Base-by-base conservation (phyloP, 768 basidiomycete genomes). In the Hygrocybe punicea region DNA sequence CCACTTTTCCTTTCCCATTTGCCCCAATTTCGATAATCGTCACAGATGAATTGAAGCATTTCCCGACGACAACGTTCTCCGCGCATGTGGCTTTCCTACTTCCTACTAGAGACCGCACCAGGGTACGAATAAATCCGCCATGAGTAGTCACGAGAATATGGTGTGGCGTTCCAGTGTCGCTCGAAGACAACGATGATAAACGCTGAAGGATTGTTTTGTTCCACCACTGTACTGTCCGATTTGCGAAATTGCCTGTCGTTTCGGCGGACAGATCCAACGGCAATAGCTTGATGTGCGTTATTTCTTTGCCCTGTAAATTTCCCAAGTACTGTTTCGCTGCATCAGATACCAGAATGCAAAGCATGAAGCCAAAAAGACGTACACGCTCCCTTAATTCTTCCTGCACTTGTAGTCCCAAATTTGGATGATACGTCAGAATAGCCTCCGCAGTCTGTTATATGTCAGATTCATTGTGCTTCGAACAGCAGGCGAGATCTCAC, bases 211-310 rank as follows among this genome's bases (percentile, higher is more conserved):
- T 71, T 25, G 70, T 69, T 54, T 65, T 65, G 42, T 80, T 71
- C 83, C 90, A 91, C 88, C 89, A 92, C 2, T 63, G 56, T 37
- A 78, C 57, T 16, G 78, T 76, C n/a, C 90, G 81, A 48, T 72
- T 66, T 3, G 62, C 54, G 63, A 90, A 81, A 33, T 66, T 70
- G 17, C 65, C 64, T 1, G 58, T 57, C 2, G 69, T 65, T 66
- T 86, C 84, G 9, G 73, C 65, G 17, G 72, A 75, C 4, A 62
- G 60, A 36, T 73, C 65, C 2, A 40, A 54, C 55, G 54, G 55
- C 57, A 42, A 39, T 49, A 48, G 59, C 53, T 29, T 56, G 58
- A 48, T 7, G 39, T 23, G 40, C 39, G 47, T 55, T 9, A 61
- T 24, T 40, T 53, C 56, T 51, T 66, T 67, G 19, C 87, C 88